Evolutionary conservation across 2,329 filamentous ascomycete species (phyloP).

Genomic region (Exophiala oligosperma): DNA sequence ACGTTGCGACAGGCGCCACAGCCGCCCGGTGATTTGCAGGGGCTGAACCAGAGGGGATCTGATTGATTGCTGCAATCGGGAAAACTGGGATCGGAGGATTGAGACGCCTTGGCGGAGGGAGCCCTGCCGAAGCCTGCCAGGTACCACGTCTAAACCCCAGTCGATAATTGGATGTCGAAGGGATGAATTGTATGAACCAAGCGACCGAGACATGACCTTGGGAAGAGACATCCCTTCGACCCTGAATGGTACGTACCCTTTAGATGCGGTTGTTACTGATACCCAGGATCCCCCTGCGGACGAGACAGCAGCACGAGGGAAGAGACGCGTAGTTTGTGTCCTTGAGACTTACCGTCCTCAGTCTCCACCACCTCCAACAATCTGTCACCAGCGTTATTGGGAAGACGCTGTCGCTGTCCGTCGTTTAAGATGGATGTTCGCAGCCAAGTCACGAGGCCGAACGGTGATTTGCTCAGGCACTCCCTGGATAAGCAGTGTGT

Average conservation of each 20-base stretch:
- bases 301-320: too few relatives aligned
- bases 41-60: background rate
- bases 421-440: background rate
- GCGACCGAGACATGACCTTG: too few relatives aligned
- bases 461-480: background rate
- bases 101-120: background rate
- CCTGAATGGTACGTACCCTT: too few relatives aligned
- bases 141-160: background rate
- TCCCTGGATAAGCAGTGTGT: background rate
- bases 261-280: too few relatives aligned
- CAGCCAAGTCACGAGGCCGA: background rate
- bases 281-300: too few relatives aligned
- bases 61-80: background rate
- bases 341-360: background rate
- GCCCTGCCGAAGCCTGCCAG: background rate
- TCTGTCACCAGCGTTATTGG: background rate
- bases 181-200: too few relatives aligned
- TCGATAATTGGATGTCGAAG: background rate
- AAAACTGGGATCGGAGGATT: background rate
- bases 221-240: too few relatives aligned
- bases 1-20: constrained; percentile 2
- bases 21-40: background rate
- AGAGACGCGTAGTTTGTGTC: background rate
- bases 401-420: background rate
- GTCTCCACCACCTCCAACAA: background rate